These are phyloP conservation scores for Leccinum boreale DNA, from an alignment of 768 basidiomycete genomes.

Conservation along the genomic window DNA sequence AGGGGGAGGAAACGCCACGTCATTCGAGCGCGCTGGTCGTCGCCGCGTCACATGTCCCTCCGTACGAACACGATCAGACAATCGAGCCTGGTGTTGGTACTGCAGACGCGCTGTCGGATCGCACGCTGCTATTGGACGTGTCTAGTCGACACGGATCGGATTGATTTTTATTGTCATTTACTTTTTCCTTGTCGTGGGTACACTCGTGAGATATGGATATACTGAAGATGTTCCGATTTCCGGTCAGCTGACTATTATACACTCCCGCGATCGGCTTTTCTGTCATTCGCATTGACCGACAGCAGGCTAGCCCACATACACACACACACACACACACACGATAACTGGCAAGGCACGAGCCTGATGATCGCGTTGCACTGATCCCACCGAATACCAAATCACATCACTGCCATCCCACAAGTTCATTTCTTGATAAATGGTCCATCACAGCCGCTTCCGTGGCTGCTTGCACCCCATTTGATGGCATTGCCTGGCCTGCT, in stretches of 20 bases:
- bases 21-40: constrained; percentile 32
- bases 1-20: constrained; percentile 46
- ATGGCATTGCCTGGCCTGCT: neutral
- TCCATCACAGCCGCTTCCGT: neutral
- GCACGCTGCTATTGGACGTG: constrained; percentile 23
- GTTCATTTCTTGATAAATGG: neutral
- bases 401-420: neutral
- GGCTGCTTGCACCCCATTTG: neutral
- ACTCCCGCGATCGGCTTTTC: constrained; percentile 1
- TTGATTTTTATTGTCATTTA: constrained; percentile 8
- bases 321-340: neutral
- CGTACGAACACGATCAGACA: constrained; percentile 24
- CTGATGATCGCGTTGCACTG: neutral
- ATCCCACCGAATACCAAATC: neutral
- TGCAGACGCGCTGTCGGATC: constrained; percentile 26
- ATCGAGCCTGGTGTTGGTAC: constrained; percentile 10
- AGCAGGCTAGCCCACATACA: neutral
- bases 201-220: constrained; percentile 1
- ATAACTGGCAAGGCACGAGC: neutral
- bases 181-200: neutral
- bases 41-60: constrained; percentile 18
- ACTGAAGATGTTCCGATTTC: neutral
- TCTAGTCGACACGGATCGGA: constrained; percentile 8
- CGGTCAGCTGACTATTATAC: neutral
- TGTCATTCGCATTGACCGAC: neutral